phyloP scores from a whole-genome alignment of 2,329 filamentous ascomycete species.

The Fusarium marasasianum region DNA sequence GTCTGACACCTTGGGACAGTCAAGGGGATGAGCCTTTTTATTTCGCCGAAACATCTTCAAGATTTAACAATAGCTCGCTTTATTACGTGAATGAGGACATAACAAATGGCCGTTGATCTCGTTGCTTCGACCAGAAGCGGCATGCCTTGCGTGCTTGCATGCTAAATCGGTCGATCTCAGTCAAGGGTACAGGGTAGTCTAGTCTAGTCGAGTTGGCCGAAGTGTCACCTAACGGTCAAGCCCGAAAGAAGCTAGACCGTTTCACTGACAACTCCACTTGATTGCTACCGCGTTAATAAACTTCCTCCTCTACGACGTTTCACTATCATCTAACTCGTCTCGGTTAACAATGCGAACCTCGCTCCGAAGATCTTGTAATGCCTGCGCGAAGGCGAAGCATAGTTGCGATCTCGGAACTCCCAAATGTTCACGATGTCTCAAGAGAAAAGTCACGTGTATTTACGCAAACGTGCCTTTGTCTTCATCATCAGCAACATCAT shows the following conservation, averaged over 20 bases:
- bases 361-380: conserved; percentile 65
- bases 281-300: conserved; percentile 8
- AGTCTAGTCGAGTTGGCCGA: not conserved
- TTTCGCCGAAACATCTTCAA: not conserved
- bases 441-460: conserved; percentile 56
- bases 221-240: not conserved
- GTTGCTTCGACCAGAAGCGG: not conserved
- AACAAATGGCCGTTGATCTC: not conserved
- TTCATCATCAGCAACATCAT: conserved; percentile 3
- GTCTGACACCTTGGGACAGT: too few relatives aligned
- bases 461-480: conserved; percentile 65
- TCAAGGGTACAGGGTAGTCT: not conserved
- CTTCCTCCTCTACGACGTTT: conserved; percentile 8
- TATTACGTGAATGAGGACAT: not conserved
- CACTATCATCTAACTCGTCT: conserved; percentile 10
- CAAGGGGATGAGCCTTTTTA: too few relatives aligned
- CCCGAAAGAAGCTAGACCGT: not conserved
- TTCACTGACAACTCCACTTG: conserved; percentile 1
- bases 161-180: not conserved
- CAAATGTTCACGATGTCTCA: conserved; percentile 63
- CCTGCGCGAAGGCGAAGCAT: conserved; percentile 65
- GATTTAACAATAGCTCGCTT: fast-evolving
- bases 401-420: conserved; percentile 65
- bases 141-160: not conserved
- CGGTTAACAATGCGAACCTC: conserved; percentile 58